These are phyloP conservation scores for Calocybe cyanea DNA, from an alignment of 768 basidiomycete genomes.

Conservation along the genomic window DNA sequence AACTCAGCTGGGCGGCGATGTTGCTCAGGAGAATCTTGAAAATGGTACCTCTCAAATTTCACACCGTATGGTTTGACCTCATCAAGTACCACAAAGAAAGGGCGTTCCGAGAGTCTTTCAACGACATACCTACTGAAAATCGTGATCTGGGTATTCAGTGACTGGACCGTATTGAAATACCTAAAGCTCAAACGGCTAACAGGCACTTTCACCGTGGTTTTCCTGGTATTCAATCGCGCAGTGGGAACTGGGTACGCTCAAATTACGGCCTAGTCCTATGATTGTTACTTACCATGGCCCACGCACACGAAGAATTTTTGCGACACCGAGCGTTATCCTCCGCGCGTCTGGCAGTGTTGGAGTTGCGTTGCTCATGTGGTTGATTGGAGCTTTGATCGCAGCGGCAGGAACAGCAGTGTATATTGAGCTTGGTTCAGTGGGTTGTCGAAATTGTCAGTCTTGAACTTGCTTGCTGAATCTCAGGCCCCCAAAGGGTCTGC, in stretches of 20 bases:
- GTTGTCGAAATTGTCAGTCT: slow-evolving; percentile 7
- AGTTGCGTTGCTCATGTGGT: slow-evolving; percentile 66
- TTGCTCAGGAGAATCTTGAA: too few species aligned
- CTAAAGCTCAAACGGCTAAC: not conserved
- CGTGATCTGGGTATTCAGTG: slow-evolving; percentile 12
- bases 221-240: slow-evolving; percentile 73
- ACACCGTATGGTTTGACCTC: too few species aligned
- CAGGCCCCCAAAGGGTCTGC: slow-evolving; percentile 51
- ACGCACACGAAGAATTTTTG: slow-evolving; percentile 54
- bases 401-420: slow-evolving; percentile 67
- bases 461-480: slow-evolving; percentile 31
- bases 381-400: slow-evolving; percentile 62
- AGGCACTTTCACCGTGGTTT: slow-evolving; percentile 53
- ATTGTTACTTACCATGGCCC: not conserved
- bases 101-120: slow-evolving; percentile 14
- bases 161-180: not conserved
- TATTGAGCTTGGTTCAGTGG: slow-evolving; percentile 73
- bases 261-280: not conserved
- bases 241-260: slow-evolving; percentile 64
- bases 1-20: too few species aligned
- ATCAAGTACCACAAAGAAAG: too few species aligned
- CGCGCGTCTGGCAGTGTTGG: slow-evolving; percentile 68
- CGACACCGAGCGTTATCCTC: slow-evolving; percentile 65
- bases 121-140: slow-evolving; percentile 13
- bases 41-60: too few species aligned